These are phyloP conservation scores for Rubia tinctorum DNA, from an alignment of 305 asterid species.

Conservation along the genomic window DNA sequence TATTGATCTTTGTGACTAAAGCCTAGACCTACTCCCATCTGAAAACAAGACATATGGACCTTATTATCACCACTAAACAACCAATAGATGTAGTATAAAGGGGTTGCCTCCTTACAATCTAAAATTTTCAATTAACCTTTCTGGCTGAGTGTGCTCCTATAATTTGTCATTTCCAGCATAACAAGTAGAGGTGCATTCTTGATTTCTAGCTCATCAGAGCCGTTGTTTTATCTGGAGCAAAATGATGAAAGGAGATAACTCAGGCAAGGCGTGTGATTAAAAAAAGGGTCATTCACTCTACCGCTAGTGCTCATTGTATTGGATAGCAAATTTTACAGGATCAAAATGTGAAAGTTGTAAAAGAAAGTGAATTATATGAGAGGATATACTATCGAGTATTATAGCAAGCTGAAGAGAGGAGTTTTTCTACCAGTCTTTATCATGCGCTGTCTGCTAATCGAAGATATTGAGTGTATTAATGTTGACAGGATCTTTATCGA, in stretches of 20 bases:
- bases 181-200: conserved; percentile 3
- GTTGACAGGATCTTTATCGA: conserved; percentile 72
- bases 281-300: not conserved
- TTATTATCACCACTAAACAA: not conserved
- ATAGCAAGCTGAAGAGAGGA: not conserved
- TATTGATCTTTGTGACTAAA: not conserved
- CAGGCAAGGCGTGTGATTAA: conserved; percentile 1
- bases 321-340: not conserved
- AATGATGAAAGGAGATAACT: not conserved
- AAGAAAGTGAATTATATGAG: no score
- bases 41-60: not conserved
- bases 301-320: not conserved
- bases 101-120: not conserved
- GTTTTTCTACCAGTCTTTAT: not conserved
- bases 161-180: not conserved
- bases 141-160: not conserved
- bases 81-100: not conserved
- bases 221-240: not conserved
- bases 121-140: not conserved
- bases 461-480: conserved; percentile 9
- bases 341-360: not conserved
- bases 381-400: not conserved
- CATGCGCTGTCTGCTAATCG: conserved; percentile 1
- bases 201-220: not conserved
- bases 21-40: not conserved